Base-by-base conservation (phyloP, 805 yeast species). In the Candida pseudofarinosa region DNA sequence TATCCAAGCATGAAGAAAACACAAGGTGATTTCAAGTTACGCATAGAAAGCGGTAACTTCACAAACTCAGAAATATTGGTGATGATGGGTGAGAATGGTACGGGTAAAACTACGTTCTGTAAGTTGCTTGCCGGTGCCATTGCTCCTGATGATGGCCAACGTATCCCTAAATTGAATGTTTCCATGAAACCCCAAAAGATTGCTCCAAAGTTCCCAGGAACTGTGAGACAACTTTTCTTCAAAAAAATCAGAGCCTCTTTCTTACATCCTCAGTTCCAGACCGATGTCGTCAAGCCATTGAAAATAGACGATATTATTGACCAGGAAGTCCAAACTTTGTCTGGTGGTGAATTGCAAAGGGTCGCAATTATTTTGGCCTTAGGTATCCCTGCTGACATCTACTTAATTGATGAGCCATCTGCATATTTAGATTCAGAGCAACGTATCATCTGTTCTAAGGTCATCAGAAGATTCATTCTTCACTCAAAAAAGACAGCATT, bases 81-180 rank as follows among this genome's bases (percentile, higher is more conserved):
- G 44, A 88, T 93, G 97, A 91, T 93, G 96, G 99, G 99, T 64
- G 99, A 93, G 73, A 93, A 93, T 67, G 99, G 99, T 74, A 93
- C 99, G 15, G 99, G 99, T 75, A 93, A 93, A 74, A 93, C 99
- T 34, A 93, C 99, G 13, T 83, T 93, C 74, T 91, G 97, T 79
- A 87, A 85, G 66, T 73, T 93, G 58, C 76, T 93, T 58, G 98
- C 99, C 17, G 99, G 98, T 61, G 88, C 88, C 19, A 76, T 88
- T 53, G 76, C 85, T 39, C 91, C 99, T 26, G 99, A 93, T 68
- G 79, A 77, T 53, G 88, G 88, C 44, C 63, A 72, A 47, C 80
- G 81, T 60, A 82, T 88, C 48, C 97, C 97, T 39, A 84, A 86
- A 63, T 71, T 93, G 67, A 88, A 87, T 60, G 93, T 93, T 43